These are phyloP conservation scores for Cladorrhinum sp. DNA, from an alignment of 2,329 filamentous ascomycete species.

Conservation along the genomic window DNA sequence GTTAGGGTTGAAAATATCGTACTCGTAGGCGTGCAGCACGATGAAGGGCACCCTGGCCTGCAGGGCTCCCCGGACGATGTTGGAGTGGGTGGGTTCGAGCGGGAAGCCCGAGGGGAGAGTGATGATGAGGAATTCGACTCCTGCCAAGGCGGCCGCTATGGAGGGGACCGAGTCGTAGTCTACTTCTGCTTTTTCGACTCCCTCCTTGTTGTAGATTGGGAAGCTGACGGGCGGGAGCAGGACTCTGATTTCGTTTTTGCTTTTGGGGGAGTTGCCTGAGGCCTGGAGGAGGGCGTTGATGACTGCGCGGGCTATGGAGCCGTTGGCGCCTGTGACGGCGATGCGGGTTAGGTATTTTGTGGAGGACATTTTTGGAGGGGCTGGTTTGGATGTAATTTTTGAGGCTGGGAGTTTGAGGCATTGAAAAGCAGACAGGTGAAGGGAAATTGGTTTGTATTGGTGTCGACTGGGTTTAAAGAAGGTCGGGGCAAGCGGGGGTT, in stretches of 20 bases:
- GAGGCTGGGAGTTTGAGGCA: too few species aligned
- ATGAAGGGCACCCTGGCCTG: slow-evolving; percentile 50
- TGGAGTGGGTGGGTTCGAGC: slow-evolving; percentile 24
- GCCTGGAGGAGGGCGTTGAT: background rate
- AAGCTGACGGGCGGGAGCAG: slow-evolving; percentile 3
- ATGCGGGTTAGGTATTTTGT: background rate
- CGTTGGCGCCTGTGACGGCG: background rate
- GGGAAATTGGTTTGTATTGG: too few species aligned
- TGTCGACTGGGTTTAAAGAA: too few species aligned
- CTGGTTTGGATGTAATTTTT: too few species aligned
- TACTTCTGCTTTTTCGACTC: slow-evolving; percentile 9
- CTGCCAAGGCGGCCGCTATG: slow-evolving; percentile 14
- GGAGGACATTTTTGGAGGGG: background rate
- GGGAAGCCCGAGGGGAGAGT: slow-evolving; percentile 34
- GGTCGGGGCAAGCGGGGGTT: too few species aligned
- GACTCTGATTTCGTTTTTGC: slow-evolving; percentile 7
- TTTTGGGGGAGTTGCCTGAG: too few species aligned
- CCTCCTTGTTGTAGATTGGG: too few species aligned
- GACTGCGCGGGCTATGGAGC: background rate
- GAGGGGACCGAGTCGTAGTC: slow-evolving; percentile 17
- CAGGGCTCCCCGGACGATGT: slow-evolving; percentile 47
- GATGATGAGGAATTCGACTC: slow-evolving; percentile 45
- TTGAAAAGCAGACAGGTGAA: too few species aligned
- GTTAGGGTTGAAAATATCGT: slow-evolving; percentile 28
- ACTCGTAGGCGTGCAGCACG: slow-evolving; percentile 46